Percentiles rank a stretch among this genome's conserved stretches.
These are phyloP conservation scores for Kewa caespitosa DNA, from an alignment of 179 eudicot species.

Conservation along the genomic window DNA sequence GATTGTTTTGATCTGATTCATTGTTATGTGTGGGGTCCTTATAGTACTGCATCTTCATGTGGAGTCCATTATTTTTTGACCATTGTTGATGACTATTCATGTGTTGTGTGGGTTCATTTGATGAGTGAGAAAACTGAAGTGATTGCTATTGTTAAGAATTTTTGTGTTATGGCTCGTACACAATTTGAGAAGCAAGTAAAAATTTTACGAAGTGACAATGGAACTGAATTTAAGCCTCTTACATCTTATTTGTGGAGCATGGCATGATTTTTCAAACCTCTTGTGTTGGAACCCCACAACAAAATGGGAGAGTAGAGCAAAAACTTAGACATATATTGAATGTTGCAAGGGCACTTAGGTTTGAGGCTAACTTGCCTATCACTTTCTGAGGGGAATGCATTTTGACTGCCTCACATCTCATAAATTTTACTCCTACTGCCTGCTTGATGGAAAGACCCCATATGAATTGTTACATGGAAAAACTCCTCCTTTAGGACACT, in stretches of 20 bases:
- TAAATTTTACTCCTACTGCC: no score
- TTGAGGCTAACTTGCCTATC: neutral
- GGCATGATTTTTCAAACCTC: neutral
- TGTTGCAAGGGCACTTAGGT: neutral
- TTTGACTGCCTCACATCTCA: neutral
- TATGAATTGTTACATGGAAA: neutral
- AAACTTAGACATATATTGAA: conserved; percentile 4
- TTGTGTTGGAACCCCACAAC: conserved; percentile 2
- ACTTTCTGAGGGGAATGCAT: conserved; percentile 7
- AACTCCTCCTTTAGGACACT: neutral
- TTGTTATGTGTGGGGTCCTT: conserved; percentile 12
- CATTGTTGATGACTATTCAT: neutral
- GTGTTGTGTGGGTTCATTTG: neutral
- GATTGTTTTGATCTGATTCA: neutral
- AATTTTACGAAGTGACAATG: neutral
- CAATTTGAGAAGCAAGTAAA: neutral
- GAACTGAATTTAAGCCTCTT: neutral
- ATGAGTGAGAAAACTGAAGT: neutral
- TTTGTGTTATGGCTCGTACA: neutral
- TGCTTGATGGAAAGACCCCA: no score
- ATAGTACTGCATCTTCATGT: neutral
- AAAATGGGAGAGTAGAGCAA: conserved; percentile 7
- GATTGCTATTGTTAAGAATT: neutral
- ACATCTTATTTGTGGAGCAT: neutral
- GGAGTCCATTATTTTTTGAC: conserved; percentile 8